These are phyloP conservation scores for Penicillium rolfsii DNA, from an alignment of 2,329 filamentous ascomycete genomes.

Conservation along the genomic window DNA sequence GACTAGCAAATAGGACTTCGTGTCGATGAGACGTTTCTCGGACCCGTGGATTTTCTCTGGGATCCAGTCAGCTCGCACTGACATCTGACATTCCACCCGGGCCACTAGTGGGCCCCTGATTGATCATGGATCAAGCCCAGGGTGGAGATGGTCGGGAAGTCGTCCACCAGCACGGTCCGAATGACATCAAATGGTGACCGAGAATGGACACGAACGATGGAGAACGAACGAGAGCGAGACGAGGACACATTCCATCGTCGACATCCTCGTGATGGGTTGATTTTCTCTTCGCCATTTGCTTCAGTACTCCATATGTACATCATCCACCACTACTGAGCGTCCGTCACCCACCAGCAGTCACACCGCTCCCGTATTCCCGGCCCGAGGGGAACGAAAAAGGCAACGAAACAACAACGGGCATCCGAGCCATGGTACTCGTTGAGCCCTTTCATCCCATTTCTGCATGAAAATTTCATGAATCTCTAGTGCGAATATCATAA, in stretches of 20 bases:
- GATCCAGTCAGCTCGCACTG: conserved; percentile 32
- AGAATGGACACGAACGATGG: conserved; percentile 2
- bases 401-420: background rate
- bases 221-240: background rate
- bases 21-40: background rate
- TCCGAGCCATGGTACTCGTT: conserved; percentile 25
- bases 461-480: background rate
- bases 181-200: conserved; percentile 17
- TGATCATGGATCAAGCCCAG: background rate
- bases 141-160: conserved; percentile 1
- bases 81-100: conserved; percentile 33
- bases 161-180: background rate
- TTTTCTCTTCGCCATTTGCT: background rate
- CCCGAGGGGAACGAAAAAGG: conserved; percentile 1
- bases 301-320: background rate
- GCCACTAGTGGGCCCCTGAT: conserved; percentile 3
- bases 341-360: conserved; percentile 21
- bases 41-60: background rate
- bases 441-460: conserved; percentile 18
- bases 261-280: background rate
- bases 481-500: background rate
- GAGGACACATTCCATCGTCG: conserved; percentile 2
- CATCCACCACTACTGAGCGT: background rate
- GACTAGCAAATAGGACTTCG: conserved; percentile 1
- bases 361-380: conserved; percentile 32